Conservation (phyloP, 805 yeast species). For the Wickerhamomyces sydowiorum region DNA sequence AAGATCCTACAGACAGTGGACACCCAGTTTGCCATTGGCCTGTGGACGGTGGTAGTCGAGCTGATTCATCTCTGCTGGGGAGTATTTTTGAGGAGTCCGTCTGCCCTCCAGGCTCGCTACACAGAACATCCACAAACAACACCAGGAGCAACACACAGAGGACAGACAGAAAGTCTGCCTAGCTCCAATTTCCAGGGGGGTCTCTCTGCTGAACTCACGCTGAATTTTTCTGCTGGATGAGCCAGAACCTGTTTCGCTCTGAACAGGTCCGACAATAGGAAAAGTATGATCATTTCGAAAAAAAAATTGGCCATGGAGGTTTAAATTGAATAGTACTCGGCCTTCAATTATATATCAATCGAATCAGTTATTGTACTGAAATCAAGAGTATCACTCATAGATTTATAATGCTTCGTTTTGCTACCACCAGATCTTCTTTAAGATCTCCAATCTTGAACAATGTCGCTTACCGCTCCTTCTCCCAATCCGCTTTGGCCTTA, state of each 20-base stretch:
- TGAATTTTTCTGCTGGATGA: neutral
- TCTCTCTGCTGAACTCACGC: neutral
- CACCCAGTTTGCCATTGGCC: no score
- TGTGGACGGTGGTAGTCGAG: no score
- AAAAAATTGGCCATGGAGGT: neutral
- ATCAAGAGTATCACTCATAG: no score
- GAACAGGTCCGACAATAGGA: neutral
- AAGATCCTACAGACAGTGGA: no score
- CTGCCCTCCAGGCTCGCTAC: no score
- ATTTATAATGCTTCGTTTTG: conserved; percentile 14
- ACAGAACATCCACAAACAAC: no score
- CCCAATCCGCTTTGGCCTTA: conserved; percentile 23
- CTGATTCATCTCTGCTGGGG: no score
- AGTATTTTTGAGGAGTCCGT: no score
- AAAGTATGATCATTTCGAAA: neutral
- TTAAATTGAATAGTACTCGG: neutral
- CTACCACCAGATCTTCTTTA: conserved; percentile 7
- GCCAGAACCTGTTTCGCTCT: neutral
- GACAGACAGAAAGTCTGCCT: no score
- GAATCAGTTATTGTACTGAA: no score
- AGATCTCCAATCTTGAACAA: conserved; percentile 1
- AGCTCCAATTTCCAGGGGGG: neutral
- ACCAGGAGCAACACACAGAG: no score
- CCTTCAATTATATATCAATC: neutral
- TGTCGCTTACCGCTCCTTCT: conserved; percentile 9